Evolutionary conservation across 345 rosid species (phyloP), one percentile per base, ranked within the genome.

Genomic region (Kandelia obovata): DNA sequence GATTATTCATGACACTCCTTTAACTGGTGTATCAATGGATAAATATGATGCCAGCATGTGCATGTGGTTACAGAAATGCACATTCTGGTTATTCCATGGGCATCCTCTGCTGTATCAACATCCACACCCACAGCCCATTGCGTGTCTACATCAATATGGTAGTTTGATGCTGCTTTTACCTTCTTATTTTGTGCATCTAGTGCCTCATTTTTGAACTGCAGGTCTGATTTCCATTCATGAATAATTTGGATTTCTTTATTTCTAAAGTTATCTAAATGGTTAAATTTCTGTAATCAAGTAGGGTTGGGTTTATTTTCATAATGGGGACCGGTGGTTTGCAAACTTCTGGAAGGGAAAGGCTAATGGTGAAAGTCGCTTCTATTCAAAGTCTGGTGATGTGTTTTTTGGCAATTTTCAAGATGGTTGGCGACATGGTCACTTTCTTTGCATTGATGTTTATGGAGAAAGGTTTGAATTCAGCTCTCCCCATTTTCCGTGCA

Each of bases 271-370:
- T 58, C 58, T 11, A 67, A 60, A 37, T 56, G 25, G 57, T 52
- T 35, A n/a, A 21, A 23, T 70, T 62, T 72, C 34, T 43, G 26
- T 63, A 61, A 46, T 77, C 51, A 19, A 77, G 61, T 74, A 91
- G 95, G 97, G 99, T 13, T 92, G 99, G 97, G 92, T 89, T 79
- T 95, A 90, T 82, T 95, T 92, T 80, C 96, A 86, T 76, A 79
- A 83, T 28, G 97, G 96, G 2, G 96, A 92, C 68, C 71, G 97
- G 26, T 95, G 97, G 97, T 92, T 95, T 81, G 93, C 93, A 70
- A 92, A 92, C 85, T 95, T 92, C 79, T 95, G 99, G 97, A 95
- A 95, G 82, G 97, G 99, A 78, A 92, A 90, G 80, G 96, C 96
- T 59, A 87, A 86, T 62, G 99, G 97, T 2, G 92, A 95, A 80